Base-by-base conservation (phyloP, 2,329 filamentous ascomycete genomes). In the Gnomoniopsis smithogilvyi region DNA sequence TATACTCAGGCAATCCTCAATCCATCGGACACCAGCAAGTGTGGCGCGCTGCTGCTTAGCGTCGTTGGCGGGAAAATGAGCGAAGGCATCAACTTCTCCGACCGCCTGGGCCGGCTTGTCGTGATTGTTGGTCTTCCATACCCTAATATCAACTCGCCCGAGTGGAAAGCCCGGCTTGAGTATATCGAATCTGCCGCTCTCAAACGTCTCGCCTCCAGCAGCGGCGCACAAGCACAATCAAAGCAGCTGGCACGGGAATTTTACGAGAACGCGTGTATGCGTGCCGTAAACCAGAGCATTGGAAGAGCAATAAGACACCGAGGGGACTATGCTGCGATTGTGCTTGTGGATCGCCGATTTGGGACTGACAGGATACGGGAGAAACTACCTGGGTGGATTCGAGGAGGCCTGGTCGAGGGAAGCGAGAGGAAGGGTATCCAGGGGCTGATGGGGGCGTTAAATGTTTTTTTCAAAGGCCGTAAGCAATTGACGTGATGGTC, bases 71-170 rank as follows among this genome's bases (percentile, higher is more conserved):
- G 95, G 15, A 96, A 94, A 65, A 88, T 99, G 76, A 96, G 91
- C 59, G 95, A 99, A 74, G 95, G 95, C 64, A 99, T 99, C 76
- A 99, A 99, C 74, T 99, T 99, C 76, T 94, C 91, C 0, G 93
- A 99, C 74, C 81, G 83, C 3, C 85, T 99, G 0, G 95, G 95
- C 1, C 87, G 95, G 26, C 94, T 91, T 56, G 92, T 99, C 10
- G 78, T 96, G 15, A 89, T 98, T n/a, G 85, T 98, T 15, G 95
- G 95, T 0, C 77, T 99, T 3, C 95, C 95, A 0, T 99, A 96
- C 66, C 92, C 95, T 0, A 99, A 98, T 66, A 87, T 92, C 55
- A 85, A 90, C 65, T 92, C 90, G 11, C 87, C 92, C 1, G 92
- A 97, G 68, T 98, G 94, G 94, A 92, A 91, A 71, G 92, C 94